Conservation (phyloP, 2,329 filamentous ascomycete genomes). For the Fusarium falciforme region DNA sequence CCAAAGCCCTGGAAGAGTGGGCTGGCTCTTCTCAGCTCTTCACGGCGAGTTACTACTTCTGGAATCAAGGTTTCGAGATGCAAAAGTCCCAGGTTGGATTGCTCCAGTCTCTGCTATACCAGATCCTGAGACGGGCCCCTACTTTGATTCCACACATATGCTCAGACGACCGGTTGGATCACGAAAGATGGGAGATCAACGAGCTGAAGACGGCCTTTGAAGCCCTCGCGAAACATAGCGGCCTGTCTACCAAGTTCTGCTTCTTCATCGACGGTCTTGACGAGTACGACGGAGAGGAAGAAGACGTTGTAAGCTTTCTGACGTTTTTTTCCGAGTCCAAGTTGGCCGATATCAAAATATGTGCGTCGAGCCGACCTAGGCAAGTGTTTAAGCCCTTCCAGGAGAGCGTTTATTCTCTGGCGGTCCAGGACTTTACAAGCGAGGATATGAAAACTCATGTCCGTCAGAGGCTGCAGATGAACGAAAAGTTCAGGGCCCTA, state of each 20-base stretch:
- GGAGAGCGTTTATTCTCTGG: neutral
- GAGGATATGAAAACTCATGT: neutral
- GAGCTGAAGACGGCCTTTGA: neutral
- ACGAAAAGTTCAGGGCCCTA: neutral
- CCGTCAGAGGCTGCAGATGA: neutral
- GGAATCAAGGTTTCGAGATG: neutral
- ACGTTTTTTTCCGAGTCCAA: neutral
- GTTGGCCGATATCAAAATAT: neutral
- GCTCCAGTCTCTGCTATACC: neutral
- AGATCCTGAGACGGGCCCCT: neutral
- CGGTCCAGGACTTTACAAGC: neutral
- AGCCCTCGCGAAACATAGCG: neutral
- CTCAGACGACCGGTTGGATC: neutral
- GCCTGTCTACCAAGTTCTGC: neutral
- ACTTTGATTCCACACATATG: neutral
- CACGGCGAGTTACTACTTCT: neutral
- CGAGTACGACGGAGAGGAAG: neutral
- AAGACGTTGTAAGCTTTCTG: neutral
- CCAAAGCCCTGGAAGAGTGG: neutral
- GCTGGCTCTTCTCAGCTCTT: neutral
- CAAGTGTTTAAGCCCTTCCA: neutral
- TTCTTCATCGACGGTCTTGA: neutral
- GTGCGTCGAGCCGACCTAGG: neutral
- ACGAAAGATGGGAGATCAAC: neutral
- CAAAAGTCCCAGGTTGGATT: neutral